Percentiles rank a stretch among this genome's conserved stretches.
Evolutionary conservation across 208 protist species (phyloP).

Genomic region (Acanthamoeba sp.): DNA sequence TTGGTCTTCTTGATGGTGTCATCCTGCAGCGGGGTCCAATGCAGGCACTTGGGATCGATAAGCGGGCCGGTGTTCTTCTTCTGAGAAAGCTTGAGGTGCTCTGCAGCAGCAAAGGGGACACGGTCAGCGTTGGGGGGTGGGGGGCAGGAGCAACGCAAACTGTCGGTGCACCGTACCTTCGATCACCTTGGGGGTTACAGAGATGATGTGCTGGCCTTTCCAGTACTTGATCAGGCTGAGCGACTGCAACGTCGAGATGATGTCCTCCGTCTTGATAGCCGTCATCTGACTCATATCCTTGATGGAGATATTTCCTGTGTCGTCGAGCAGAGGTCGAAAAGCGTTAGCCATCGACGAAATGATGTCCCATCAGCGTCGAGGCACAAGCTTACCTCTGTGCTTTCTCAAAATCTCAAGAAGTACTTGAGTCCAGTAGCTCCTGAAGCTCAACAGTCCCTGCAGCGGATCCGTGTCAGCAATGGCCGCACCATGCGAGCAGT

Average conservation of each 20-base stretch:
- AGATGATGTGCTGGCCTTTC: conserved; percentile 92
- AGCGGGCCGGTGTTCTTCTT: conserved; percentile 49
- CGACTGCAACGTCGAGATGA: conserved; percentile 90
- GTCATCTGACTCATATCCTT: conserved; percentile 86
- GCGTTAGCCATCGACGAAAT: background rate
- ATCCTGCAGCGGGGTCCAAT: conserved; percentile 66
- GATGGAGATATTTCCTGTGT: conserved; percentile 82
- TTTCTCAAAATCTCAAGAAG: conserved; percentile 90
- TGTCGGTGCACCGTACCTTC: conserved; percentile 79
- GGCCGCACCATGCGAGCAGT: background rate
- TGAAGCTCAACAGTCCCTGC: conserved; percentile 94
- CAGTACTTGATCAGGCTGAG: conserved; percentile 90
- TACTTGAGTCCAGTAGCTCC: conserved; percentile 94
- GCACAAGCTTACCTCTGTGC: conserved; percentile 72
- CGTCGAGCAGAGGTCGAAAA: background rate
- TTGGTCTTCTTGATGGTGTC: conserved; percentile 17
- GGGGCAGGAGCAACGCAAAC: no score
- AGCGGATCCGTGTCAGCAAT: background rate
- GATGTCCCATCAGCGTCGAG: background rate
- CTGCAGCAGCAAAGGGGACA: background rate
- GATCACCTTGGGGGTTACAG: conserved; percentile 89
- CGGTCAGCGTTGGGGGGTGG: background rate
- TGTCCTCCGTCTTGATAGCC: conserved; percentile 89
- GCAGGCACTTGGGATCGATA: conserved; percentile 64
- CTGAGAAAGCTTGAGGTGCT: conserved; percentile 70